Base-by-base conservation (phyloP, 768 basidiomycete species). In the Russula brevipes region DNA sequence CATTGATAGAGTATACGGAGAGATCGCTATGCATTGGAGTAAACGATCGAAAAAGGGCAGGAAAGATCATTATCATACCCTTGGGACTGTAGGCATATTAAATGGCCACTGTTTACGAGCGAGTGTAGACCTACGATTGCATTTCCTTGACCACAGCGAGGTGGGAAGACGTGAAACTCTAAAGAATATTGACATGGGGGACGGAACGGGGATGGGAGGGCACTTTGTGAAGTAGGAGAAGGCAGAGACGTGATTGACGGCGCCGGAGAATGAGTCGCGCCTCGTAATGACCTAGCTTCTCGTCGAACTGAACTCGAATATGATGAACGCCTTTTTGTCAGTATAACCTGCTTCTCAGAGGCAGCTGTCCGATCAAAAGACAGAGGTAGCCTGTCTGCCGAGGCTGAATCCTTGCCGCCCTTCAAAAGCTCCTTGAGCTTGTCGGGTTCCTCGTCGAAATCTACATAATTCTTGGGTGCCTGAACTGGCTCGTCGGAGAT, bases 401-500 rank as follows among this genome's bases (percentile, higher is more conserved):
- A 64, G 35, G 71, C 60, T 65, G 69, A 75, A 35, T 74, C 71
- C 53, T 70, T 83, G 17, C 75, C 74, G 10, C 82, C 83, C 68
- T 85, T 86, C 38, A 93, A 72, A 70, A 93, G 78, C 41, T 85
- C 86, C 70, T 88, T 90, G 64, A 93, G 77, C 67, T 84, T 86
- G 59, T 85, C 86, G 2, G 86, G 79, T 70, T 93, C 91, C 49
- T 91, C 88, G 2, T 92, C 91, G 60, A 85, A 90, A 70, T 93
- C 91, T 1, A 91, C 86, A 69, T 82, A 86, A 67, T 85, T 89
- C 74, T 82, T 89, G 0, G 88, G 84, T 0, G 90, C 91, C 71
- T 91, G 87, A 0, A 82, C 88, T 63, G 82, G 81, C 63, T 89
- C 87, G 9, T 77, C 76, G 8, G 84, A 88, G 5, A 93, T 75